Base-by-base conservation (phyloP, 176 grass and related monocot species). In the Paspalum vaginatum region DNA sequence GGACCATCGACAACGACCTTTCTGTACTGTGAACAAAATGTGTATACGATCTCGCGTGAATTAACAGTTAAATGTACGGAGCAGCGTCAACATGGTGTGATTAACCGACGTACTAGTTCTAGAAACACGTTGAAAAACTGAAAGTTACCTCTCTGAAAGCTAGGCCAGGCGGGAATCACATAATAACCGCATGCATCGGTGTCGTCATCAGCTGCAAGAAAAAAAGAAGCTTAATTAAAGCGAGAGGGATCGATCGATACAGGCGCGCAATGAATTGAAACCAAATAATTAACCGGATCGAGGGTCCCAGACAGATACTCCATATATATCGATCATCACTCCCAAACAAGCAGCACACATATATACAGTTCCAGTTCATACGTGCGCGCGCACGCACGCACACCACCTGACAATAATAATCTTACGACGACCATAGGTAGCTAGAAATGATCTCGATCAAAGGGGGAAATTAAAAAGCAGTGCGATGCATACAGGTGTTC, bases 151-250 rank as follows among this genome's bases (percentile, higher is more conserved):
- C 46, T 7, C 27, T 52, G 0, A 5, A 13, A 24, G 26, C 22
- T 22, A 74, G 80, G 44, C 68, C 49, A 60, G 61, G 69, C 43
- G 70, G 45, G 80, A 88, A 72, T 67, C 43, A 74, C 42, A 45
- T 59, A 45, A 22, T 47, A 44, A 40, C 59, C 51, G n/a, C 67
- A 59, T 32, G 11, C 43, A 58, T 27, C 25, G n/a, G 41, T 79
- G 26, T 81, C 69, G 3, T 24, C 22, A 70, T 78, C 47, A 65
- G 21, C n/a, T 21, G 49, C 13, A 65, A 73, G 46, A 44, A 53
- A 84, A 76, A 32, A 32, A 32, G 3, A 1, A 68, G 40, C 38
- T 43, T 52, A 56, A 56, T 41, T 65, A 24, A 53, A 42, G 24
- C 41, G 79, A 24, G 63, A 42, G 24, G 2, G 21, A 48, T 70